phyloP scores from a whole-genome alignment of 2,329 filamentous ascomycete species.

The Hymenoscyphus fraxineus region DNA sequence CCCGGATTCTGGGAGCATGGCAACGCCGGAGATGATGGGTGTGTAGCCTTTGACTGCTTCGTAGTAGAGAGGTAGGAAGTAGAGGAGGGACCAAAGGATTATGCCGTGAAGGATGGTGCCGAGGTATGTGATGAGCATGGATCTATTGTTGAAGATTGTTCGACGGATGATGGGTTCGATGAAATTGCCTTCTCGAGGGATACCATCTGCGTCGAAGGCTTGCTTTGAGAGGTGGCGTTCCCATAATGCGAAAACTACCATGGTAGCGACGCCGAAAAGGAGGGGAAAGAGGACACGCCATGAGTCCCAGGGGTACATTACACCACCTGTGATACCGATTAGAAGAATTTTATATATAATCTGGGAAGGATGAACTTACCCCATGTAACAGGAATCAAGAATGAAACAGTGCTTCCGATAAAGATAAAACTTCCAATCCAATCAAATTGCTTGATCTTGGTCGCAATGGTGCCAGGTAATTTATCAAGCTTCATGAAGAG shows the following conservation, averaged over 20 bases:
- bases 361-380: constrained; percentile 31
- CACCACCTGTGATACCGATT: constrained; percentile 44
- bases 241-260: constrained; percentile 52
- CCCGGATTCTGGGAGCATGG: constrained; percentile 56
- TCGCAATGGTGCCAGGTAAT: constrained; percentile 20
- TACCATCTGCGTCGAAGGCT: constrained; percentile 28
- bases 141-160: constrained; percentile 44
- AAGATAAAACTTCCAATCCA: constrained; percentile 62
- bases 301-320: constrained; percentile 61
- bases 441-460: constrained; percentile 50
- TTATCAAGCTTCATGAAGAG: constrained; percentile 30
- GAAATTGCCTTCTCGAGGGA: constrained; percentile 20
- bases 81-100: constrained; percentile 51
- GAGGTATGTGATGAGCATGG: constrained; percentile 47
- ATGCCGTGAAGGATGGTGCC: constrained; percentile 56
- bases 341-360: not conserved
- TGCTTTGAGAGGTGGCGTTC: constrained; percentile 38
- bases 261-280: constrained; percentile 48
- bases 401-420: constrained; percentile 52
- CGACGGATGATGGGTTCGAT: constrained; percentile 39
- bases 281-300: constrained; percentile 62
- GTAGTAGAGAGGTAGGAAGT: constrained; percentile 52
- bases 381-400: constrained; percentile 61
- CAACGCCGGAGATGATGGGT: constrained; percentile 52
- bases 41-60: constrained; percentile 50